A percentile compares a stretch with the other conserved stretches of the same genome.
These are phyloP conservation scores for Syncephalastrum racemosum DNA, from an alignment of 371 early-diverging fungal genomes.

Conservation along the genomic window DNA sequence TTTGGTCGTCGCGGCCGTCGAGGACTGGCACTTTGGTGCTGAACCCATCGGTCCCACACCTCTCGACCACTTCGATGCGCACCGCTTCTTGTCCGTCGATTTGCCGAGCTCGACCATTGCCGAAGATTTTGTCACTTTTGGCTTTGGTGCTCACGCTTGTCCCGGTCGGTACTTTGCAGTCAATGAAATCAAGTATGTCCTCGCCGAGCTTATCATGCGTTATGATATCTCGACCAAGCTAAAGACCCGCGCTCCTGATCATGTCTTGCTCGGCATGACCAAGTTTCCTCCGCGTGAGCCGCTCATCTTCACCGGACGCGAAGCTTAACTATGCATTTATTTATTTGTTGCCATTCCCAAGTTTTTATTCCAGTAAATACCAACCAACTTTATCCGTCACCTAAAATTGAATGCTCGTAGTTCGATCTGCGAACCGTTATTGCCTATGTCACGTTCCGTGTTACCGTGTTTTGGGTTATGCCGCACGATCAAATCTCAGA, in stretches of 20 bases:
- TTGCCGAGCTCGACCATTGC: constrained; percentile 20
- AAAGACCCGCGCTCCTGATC: constrained; percentile 27
- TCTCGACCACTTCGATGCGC: constrained; percentile 26
- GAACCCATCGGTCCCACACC: constrained; percentile 11
- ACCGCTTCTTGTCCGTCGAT: constrained; percentile 20
- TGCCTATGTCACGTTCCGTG: too few species aligned
- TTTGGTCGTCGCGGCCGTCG: constrained; percentile 22
- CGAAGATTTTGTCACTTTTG: constrained; percentile 7
- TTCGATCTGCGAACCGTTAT: too few species aligned
- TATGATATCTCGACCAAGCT: constrained; percentile 24
- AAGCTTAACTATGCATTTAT: too few species aligned
- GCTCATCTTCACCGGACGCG: constrained; percentile 14
- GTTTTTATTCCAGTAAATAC: too few species aligned
- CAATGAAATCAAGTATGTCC: constrained; percentile 43
- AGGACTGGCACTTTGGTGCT: constrained; percentile 19
- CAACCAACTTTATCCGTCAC: too few species aligned
- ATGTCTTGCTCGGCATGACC: constrained; percentile 29
- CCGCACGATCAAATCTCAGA: too few species aligned
- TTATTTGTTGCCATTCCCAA: too few species aligned
- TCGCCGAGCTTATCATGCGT: constrained; percentile 28
- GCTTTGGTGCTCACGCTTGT: constrained; percentile 37
- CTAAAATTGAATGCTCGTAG: too few species aligned
- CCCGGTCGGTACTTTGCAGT: constrained; percentile 54
- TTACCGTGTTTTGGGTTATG: too few species aligned
- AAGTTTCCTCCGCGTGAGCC: constrained; percentile 29